Conservation (phyloP, 352 stramenopile species). For the Phytophthora lateralis region DNA sequence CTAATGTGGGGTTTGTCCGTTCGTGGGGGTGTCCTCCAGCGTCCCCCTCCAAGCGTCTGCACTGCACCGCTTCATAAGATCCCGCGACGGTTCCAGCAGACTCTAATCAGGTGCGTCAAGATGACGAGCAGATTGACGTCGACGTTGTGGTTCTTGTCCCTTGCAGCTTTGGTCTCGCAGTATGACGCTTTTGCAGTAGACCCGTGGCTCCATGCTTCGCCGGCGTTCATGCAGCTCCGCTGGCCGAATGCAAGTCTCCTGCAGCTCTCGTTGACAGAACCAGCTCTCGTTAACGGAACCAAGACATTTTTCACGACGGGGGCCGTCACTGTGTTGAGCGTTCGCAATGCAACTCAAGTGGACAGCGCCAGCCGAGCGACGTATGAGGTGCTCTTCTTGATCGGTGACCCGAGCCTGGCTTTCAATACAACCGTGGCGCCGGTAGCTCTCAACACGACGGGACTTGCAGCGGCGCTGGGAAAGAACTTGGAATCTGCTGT, state of each 20-base stretch:
- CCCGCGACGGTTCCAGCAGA: constrained; percentile 15
- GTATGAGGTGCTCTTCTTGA: constrained; percentile 37
- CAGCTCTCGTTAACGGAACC: constrained; percentile 22
- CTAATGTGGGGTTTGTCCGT: constrained; percentile 28
- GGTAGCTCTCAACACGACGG: constrained; percentile 15
- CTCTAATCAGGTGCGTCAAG: not conserved
- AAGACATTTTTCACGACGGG: constrained; percentile 33
- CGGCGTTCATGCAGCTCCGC: constrained; percentile 28
- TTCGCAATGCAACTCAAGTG: constrained; percentile 28
- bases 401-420: constrained; percentile 24
- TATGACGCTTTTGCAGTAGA: constrained; percentile 6
- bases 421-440: constrained; percentile 18
- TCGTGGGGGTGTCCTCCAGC: constrained; percentile 2
- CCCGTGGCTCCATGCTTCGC: constrained; percentile 16
- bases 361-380: constrained; percentile 24
- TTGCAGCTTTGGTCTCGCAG: constrained; percentile 12
- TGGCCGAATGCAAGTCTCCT: constrained; percentile 40
- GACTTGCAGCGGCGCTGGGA: constrained; percentile 12
- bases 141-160: constrained; percentile 13
- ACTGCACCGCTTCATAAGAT: constrained; percentile 18
- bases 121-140: constrained; percentile 7
- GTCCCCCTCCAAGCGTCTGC: not conserved
- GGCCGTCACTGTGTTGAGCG: constrained; percentile 30
- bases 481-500: constrained; percentile 11
- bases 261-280: constrained; percentile 36